Base-by-base conservation (phyloP, 345 rosid genomes). In the Firmiana major region DNA sequence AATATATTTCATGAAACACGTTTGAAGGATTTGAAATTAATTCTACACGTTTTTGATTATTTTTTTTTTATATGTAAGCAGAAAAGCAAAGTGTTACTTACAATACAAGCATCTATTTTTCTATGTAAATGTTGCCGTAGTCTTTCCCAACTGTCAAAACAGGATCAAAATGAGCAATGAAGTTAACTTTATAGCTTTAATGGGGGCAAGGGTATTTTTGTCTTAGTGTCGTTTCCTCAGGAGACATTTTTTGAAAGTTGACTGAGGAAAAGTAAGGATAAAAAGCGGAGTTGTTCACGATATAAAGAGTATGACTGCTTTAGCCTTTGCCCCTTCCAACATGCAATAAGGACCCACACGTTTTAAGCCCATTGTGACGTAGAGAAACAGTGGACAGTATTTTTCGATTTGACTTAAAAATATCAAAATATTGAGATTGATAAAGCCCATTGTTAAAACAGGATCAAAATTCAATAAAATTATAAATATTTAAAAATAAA, bases 291-390 rank as follows among this genome's bases (percentile, higher is more conserved):
- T 21, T 12, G 59, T 17, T 16, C 1, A 69, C 4, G 31, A 24
- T 8, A 22, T 31, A 24, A 53, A 13, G 38, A 26, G 21, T 24
- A 6, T 5, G 45, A 16, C 6, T 13, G 4, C 55, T 51, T 51
- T 48, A 13, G 19, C 4, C 51, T 13, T n/a, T 31, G 70, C 16
- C 72, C 24, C 43, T 8, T 51, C 74, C 57, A 46, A 73, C 76
- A 48, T 40, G 85, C 51, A 71, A 49, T n/a, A 51, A 67, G 85
- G 81, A 73, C 85, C 85, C 76, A 78, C 76, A 24, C 80, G 76
- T 63, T 62, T 77, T 77, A 46, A 43, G 42, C 54, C n/a, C 40
- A 16, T 16, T 45, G 31, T 3, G 13, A 46, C 51, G 12, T 0
- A 0, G 9, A 21, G 16, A 7, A 55, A 31, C 6, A 40, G 8